Conservation (phyloP, 257 asterid genomes). For the Osmanthus fragrans region DNA sequence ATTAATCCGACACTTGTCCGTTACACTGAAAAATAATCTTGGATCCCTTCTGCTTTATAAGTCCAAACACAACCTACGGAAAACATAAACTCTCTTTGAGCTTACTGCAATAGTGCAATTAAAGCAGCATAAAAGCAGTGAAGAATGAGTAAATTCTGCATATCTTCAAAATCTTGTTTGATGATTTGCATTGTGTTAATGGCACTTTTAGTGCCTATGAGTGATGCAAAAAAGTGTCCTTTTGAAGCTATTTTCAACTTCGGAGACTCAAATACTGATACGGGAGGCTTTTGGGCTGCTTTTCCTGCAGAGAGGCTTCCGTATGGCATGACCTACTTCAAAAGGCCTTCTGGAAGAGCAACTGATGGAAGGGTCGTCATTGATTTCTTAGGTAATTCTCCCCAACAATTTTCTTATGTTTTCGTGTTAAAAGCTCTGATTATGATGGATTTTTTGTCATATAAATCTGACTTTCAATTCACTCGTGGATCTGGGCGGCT, state of each 20-base stretch:
- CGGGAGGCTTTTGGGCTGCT: conserved; percentile 83
- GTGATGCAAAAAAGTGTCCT: conserved; percentile 47
- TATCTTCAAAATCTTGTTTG: conserved; percentile 18
- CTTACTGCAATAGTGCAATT: background rate
- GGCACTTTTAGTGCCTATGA: conserved; percentile 20
- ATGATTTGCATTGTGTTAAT: conserved; percentile 28
- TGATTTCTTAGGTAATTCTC: conserved; percentile 70
- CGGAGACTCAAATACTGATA: conserved; percentile 80
- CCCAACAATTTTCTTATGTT: background rate
- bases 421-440: background rate
- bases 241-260: conserved; percentile 71
- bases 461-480: background rate
- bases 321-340: conserved; percentile 76
- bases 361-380: conserved; percentile 77
- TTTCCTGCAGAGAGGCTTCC: conserved; percentile 68
- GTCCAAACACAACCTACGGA: conserved; percentile 11
- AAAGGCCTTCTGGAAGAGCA: conserved; percentile 73
- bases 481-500: background rate
- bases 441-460: background rate
- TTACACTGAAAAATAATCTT: conserved; percentile 10
- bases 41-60: conserved; percentile 29
- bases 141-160: conserved; percentile 32
- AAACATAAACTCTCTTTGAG: conserved; percentile 17
- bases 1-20: conserved; percentile 2
- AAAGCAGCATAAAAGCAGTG: background rate